Evolutionary conservation across 2,329 filamentous ascomycete species (phyloP).

Genomic region (Hypoxylon sp.): DNA sequence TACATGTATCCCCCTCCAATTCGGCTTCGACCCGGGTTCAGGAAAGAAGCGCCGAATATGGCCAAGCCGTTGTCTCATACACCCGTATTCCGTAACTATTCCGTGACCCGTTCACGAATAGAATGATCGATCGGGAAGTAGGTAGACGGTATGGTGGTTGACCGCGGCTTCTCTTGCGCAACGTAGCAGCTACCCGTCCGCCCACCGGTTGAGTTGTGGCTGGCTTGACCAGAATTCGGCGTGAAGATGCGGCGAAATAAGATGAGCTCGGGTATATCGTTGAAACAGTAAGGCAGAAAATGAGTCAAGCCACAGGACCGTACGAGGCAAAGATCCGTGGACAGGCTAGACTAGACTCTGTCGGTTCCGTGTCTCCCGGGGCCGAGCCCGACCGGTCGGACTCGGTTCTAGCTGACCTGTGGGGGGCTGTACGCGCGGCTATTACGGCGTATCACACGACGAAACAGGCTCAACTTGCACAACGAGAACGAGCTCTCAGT

Average conservation of each 20-base stretch:
- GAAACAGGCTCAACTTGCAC: background rate
- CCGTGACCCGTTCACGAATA: background rate
- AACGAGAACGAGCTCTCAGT: background rate
- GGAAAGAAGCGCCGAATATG: background rate
- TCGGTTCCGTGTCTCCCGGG: background rate
- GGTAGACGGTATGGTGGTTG: background rate
- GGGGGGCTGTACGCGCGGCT: constrained; percentile 1
- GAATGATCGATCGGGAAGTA: background rate
- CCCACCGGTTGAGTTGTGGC: background rate
- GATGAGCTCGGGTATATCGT: background rate
- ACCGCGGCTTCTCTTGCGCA: constrained; percentile 3
- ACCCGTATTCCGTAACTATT: background rate
- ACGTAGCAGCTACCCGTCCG: background rate
- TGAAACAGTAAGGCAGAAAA: background rate
- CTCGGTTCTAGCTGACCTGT: background rate
- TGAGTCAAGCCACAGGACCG: background rate
- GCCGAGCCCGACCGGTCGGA: background rate
- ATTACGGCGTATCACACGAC: background rate
- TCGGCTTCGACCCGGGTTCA: background rate
- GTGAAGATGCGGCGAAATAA: background rate
- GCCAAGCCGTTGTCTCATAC: constrained; percentile 15
- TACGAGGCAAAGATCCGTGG: background rate
- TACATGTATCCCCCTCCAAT: background rate
- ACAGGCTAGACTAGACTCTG: background rate
- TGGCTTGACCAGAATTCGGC: background rate